Evolutionary conservation across 2,329 filamentous ascomycete genomes (phyloP).

Genomic region (Clonostachys sp.): DNA sequence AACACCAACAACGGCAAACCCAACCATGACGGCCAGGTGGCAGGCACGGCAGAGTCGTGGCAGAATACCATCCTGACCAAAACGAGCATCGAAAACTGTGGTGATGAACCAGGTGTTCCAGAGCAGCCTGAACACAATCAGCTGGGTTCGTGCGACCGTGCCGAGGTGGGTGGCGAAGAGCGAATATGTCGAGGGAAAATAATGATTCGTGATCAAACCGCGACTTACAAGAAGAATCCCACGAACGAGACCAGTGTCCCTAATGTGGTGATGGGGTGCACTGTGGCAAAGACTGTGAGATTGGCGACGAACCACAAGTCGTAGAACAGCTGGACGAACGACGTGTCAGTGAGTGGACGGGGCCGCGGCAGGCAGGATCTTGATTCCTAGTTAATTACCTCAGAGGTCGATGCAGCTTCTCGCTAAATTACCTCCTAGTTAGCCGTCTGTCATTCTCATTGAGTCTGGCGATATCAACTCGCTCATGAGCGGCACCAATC

Average conservation of each 20-base stretch:
- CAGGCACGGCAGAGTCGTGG: constrained; percentile 51
- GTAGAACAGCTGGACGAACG: constrained; percentile 28
- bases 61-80: constrained; percentile 59
- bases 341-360: constrained; percentile 10
- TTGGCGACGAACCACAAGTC: constrained; percentile 49
- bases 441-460: not conserved
- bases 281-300: constrained; percentile 50
- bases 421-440: not conserved
- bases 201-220: too few relatives aligned
- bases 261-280: constrained; percentile 20
- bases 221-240: constrained; percentile 19
- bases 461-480: not conserved
- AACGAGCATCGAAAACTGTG: constrained; percentile 61
- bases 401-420: not conserved
- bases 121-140: constrained; percentile 35
- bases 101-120: constrained; percentile 68
- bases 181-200: too few relatives aligned
- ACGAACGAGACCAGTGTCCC: constrained; percentile 24
- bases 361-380: too few relatives aligned
- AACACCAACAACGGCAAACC: constrained; percentile 56
- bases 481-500: not conserved
- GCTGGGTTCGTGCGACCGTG: not conserved
- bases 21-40: constrained; percentile 61
- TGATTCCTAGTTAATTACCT: not conserved
- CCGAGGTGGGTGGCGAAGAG: too few relatives aligned